Conservation (phyloP, 208 protist species). For the Strigomonas culicis region DNA sequence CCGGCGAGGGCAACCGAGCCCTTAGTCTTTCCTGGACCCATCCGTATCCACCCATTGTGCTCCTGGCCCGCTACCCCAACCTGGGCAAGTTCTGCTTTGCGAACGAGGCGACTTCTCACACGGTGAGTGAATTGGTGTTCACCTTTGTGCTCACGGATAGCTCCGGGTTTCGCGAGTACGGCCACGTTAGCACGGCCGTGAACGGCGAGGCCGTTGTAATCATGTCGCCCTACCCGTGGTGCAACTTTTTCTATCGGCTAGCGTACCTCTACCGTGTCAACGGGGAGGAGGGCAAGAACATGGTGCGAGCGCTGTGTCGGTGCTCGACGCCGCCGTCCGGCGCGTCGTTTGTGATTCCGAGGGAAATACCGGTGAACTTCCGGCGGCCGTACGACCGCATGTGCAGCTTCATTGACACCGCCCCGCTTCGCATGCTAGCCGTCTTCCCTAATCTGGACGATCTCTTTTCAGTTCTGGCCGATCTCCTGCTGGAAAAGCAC, state of each 20-base stretch:
- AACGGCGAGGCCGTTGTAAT: conserved; percentile 63
- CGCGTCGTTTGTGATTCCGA: conserved; percentile 13
- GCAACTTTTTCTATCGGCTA: conserved; percentile 74
- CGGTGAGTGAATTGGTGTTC: conserved; percentile 50
- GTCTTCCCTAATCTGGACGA: conserved; percentile 61
- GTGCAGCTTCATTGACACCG: conserved; percentile 81
- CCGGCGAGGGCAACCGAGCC: not conserved
- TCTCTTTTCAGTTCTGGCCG: conserved; percentile 65
- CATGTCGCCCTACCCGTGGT: conserved; percentile 76
- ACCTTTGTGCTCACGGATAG: conserved; percentile 81
- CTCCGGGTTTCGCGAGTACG: conserved; percentile 68
- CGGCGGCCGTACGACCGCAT: conserved; percentile 69
- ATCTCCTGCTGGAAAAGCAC: conserved; percentile 70
- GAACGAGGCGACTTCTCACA: conserved; percentile 45
- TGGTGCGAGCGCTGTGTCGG: conserved; percentile 46
- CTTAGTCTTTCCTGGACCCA: conserved; percentile 54
- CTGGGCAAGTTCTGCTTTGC: conserved; percentile 50
- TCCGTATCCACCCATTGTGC: conserved; percentile 27
- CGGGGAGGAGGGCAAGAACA: conserved; percentile 29
- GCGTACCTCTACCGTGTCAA: conserved; percentile 52
- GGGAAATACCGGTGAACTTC: conserved; percentile 47
- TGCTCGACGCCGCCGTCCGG: conserved; percentile 63
- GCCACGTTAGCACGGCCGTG: conserved; percentile 57
- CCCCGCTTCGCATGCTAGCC: conserved; percentile 50
- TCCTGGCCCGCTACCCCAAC: conserved; percentile 46